Base-by-base conservation (phyloP, 164 flowering plant species). In the Vitis cinerea region DNA sequence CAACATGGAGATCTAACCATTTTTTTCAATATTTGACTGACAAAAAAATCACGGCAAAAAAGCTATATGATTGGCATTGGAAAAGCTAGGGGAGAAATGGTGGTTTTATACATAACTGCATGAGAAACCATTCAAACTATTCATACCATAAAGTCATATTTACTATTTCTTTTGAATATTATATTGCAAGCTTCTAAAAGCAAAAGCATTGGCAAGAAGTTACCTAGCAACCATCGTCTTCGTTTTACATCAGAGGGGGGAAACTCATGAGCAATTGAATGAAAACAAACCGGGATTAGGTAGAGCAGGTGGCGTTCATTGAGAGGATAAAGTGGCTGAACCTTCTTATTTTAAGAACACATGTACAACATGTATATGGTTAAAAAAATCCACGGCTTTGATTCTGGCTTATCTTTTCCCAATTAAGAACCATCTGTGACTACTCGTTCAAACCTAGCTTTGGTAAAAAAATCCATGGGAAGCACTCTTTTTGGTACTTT, bases 1-100 rank as follows among this genome's bases (percentile, higher is more conserved):
- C 81, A 71, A 70, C 75, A 64, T 16, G 91, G 88, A 55, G 85
- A 73, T 49, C 91, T 80, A 29, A 74, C 88, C 91, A 87, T 87
- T 56, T 12, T 37, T 53, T 27, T 56, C 71, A 31, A 66, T 16
- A 9, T 16, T 16, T 27, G 19, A 8, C 59, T 16, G 19, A 57
- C 4, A 23, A 23, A 23, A 23, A 23, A 23, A 23, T 23, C 44
- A 31, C 44, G 7, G 44, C 44, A 31, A 31, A 37, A 37, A 37
- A 0, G 44, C 44, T 3, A 37, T 37, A 3, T 37, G 44, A 2
- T 3, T 3, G 7, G 44, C 44, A 37, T 37, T 37, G 44, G 44
- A 37, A 57, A 57, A 57, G 15, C 27, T 57, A 15, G 59, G 2
- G 9, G 59, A 57, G 29, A 10, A 19, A 65, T 51, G 68, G 4